A percentile compares a stretch with the other conserved stretches of the same genome.
These are phyloP conservation scores for Helenozyma rhizophorensis DNA, from an alignment of 805 yeast genomes.

Conservation along the genomic window DNA sequence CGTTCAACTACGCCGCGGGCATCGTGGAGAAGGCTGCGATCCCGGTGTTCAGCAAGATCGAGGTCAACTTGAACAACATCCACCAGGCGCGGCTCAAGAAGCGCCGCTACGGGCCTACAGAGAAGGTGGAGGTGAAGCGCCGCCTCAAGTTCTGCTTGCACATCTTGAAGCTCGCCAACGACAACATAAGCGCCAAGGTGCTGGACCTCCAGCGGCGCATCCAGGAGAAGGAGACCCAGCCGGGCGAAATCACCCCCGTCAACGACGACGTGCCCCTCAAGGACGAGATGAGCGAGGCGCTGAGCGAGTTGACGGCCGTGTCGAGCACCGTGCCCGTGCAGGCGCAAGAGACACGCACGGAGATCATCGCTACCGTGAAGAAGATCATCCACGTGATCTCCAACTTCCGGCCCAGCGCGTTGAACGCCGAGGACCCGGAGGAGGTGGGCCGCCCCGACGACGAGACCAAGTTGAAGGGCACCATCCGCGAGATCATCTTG, in stretches of 20 bases:
- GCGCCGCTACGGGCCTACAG: slow-evolving; percentile 13
- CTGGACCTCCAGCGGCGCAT: slow-evolving; percentile 52
- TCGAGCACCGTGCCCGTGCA: slow-evolving; percentile 13
- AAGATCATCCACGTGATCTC: slow-evolving; percentile 84
- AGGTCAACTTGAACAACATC: slow-evolving; percentile 39
- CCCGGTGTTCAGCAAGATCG: slow-evolving; percentile 50
- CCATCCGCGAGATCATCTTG: slow-evolving; percentile 74
- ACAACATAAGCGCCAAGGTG: slow-evolving; percentile 66
- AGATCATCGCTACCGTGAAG: slow-evolving; percentile 82
- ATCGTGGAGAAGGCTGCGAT: slow-evolving; percentile 53
- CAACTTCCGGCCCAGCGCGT: slow-evolving; percentile 53
- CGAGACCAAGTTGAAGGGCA: slow-evolving; percentile 44
- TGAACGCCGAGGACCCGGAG: slow-evolving; percentile 7
- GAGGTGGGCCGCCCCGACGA: slow-evolving; percentile 5
- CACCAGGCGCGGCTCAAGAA: slow-evolving; percentile 25
- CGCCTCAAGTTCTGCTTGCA: slow-evolving; percentile 76
- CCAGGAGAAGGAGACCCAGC: slow-evolving; percentile 38
- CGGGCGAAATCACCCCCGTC: neutral
- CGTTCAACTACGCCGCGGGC: slow-evolving; percentile 58
- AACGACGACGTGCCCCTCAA: slow-evolving; percentile 5
- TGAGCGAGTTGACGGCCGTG: slow-evolving; percentile 2
- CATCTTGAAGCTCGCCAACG: slow-evolving; percentile 74
- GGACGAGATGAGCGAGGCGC: slow-evolving; percentile 3
- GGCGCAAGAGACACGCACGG: slow-evolving; percentile 58
- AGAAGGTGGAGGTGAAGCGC: slow-evolving; percentile 58